Percentiles rank a stretch among this genome's conserved stretches.
These are phyloP conservation scores for Talaromyces sp. DNA, from an alignment of 2,329 filamentous ascomycete genomes.

Conservation along the genomic window DNA sequence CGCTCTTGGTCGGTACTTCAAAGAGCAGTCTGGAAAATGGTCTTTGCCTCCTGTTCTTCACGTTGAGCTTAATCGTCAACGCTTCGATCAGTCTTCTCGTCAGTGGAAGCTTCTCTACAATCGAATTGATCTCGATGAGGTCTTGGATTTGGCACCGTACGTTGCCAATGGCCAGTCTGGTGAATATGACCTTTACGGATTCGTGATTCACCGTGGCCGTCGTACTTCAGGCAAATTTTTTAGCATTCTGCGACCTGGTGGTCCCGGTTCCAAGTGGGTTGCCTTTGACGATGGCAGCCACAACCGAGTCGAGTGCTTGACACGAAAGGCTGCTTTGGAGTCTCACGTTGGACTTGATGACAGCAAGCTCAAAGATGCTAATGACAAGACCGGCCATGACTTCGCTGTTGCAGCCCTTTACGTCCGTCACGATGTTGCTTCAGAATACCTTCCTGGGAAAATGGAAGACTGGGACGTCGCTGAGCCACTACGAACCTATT, in stretches of 20 bases:
- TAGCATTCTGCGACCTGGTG: conserved; percentile 57
- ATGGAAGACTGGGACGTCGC: conserved; percentile 50
- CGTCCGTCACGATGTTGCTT: conserved; percentile 49
- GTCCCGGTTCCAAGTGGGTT: conserved; percentile 57
- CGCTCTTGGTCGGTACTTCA: conserved; percentile 33
- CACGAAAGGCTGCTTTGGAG: conserved; percentile 53
- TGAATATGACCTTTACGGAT: conserved; percentile 57
- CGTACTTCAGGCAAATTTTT: conserved; percentile 59
- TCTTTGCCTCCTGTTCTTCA: conserved; percentile 50
- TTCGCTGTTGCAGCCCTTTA: conserved; percentile 57
- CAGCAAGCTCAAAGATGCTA: conserved; percentile 39
- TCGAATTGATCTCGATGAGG: conserved; percentile 55
- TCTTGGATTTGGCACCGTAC: conserved; percentile 45
- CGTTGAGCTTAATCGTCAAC: conserved; percentile 57
- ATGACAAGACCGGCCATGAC: conserved; percentile 43
- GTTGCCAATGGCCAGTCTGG: conserved; percentile 34
- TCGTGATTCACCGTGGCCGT: conserved; percentile 58
- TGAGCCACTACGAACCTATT: conserved; percentile 39
- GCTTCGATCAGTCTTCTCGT: conserved; percentile 52
- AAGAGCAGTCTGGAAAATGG: conserved; percentile 37
- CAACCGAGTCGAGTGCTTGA: conserved; percentile 56
- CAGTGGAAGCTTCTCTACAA: conserved; percentile 58
- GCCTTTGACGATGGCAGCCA: conserved; percentile 56
- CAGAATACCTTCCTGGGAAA: conserved; percentile 40
- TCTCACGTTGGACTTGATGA: conserved; percentile 48